These are phyloP conservation scores for Aspergillus novofumigatus DNA, from an alignment of 2,329 filamentous ascomycete species.

Conservation along the genomic window DNA sequence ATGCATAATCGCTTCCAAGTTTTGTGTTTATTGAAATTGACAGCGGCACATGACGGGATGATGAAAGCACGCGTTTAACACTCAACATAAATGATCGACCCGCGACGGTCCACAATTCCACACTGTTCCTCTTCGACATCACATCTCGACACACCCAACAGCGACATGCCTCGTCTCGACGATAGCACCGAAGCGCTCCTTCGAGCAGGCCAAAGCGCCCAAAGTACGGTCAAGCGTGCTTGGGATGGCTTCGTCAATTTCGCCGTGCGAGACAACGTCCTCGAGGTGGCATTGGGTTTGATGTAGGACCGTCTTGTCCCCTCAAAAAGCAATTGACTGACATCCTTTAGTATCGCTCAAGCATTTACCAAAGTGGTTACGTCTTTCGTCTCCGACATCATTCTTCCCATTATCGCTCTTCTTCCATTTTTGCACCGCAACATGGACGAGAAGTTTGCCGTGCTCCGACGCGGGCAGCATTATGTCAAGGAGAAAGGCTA, in stretches of 20 bases:
- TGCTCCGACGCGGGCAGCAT: constrained; percentile 56
- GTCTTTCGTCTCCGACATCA: constrained; percentile 65
- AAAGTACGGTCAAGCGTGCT: constrained; percentile 47
- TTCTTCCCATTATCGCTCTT: constrained; percentile 66
- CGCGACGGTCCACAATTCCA: neutral
- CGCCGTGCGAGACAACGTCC: constrained; percentile 68
- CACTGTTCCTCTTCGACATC: neutral
- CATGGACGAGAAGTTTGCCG: constrained; percentile 69
- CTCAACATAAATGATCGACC: neutral
- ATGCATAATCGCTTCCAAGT: neutral
- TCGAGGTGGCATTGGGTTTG: constrained; percentile 70
- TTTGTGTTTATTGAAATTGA: neutral
- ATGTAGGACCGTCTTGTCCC: constrained; percentile 50
- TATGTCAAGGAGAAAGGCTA: constrained; percentile 54
- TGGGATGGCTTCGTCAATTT: constrained; percentile 68
- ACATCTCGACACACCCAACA: neutral
- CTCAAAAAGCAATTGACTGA: neutral
- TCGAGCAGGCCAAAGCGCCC: constrained; percentile 35
- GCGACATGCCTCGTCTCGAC: constrained; percentile 26
- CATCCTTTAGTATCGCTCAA: constrained; percentile 52
- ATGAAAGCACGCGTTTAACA: neutral
- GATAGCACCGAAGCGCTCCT: constrained; percentile 30
- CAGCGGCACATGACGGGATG: neutral
- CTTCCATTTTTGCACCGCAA: constrained; percentile 67
- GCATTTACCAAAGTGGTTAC: constrained; percentile 69